Conservation (phyloP, 2,329 filamentous ascomycete species). For the Ophiostoma sp. region DNA sequence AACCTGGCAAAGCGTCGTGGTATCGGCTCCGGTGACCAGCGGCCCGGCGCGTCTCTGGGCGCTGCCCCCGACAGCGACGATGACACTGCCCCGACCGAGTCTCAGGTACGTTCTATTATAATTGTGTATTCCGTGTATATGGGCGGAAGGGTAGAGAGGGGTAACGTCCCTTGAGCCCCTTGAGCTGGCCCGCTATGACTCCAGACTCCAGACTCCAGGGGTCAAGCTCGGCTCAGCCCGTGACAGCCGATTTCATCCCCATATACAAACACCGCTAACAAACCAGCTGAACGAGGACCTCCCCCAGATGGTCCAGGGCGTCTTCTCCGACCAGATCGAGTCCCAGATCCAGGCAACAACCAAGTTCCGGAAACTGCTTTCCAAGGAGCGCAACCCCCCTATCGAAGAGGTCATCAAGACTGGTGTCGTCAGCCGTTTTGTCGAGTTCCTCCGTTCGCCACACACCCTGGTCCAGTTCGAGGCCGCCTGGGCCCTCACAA, state of each 20-base stretch:
- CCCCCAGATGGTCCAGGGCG: constrained; percentile 93
- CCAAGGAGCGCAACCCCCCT: constrained; percentile 97
- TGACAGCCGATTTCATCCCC: neutral
- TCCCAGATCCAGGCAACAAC: constrained; percentile 95
- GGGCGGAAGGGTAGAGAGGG: neutral
- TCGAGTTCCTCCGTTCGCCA: constrained; percentile 95
- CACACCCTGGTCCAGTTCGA: constrained; percentile 99
- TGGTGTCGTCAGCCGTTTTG: constrained; percentile 92
- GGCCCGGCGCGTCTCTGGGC: constrained; percentile 74
- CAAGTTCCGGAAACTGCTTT: constrained; percentile 95
- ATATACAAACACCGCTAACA: constrained; percentile 14
- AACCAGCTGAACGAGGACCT: constrained; percentile 90
- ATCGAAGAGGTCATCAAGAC: constrained; percentile 99
- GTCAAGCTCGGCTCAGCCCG: constrained; percentile 3
- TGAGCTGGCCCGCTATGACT: neutral
- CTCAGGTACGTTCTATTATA: constrained; percentile 62
- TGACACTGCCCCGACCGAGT: constrained; percentile 90
- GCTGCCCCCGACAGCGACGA: constrained; percentile 95
- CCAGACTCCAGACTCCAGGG: neutral
- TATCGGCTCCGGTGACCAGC: constrained; percentile 74
- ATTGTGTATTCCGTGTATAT: neutral
- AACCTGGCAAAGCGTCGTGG: constrained; percentile 97
- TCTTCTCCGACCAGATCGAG: constrained; percentile 98
- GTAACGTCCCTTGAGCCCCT: neutral
- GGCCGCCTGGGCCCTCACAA: constrained; percentile 97